A percentile compares a stretch with the other conserved stretches of the same genome.
Evolutionary conservation across 768 basidiomycete genomes (phyloP).

Genomic region (Strobilomyces echinocephalus): DNA sequence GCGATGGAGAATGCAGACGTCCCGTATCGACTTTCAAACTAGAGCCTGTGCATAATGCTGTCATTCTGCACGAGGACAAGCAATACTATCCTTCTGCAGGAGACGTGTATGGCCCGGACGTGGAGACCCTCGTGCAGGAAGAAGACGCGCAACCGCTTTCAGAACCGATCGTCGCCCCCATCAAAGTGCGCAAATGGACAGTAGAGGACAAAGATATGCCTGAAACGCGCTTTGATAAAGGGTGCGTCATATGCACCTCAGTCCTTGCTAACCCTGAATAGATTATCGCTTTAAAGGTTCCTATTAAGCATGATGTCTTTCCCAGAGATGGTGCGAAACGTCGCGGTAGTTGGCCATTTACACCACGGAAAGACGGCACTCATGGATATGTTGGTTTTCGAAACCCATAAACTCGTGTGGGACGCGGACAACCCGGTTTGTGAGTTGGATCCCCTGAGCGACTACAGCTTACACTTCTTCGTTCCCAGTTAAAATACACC

Average conservation of each 20-base stretch:
- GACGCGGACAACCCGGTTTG: slow-evolving; percentile 85
- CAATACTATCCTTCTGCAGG: slow-evolving; percentile 93
- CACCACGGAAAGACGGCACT: slow-evolving; percentile 98
- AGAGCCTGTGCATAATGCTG: slow-evolving; percentile 79
- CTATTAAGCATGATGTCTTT: slow-evolving; percentile 86
- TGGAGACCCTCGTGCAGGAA: slow-evolving; percentile 96
- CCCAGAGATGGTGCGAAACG: slow-evolving; percentile 94
- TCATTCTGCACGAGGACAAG: slow-evolving; percentile 94
- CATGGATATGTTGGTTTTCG: slow-evolving; percentile 95
- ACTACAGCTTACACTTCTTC: slow-evolving; percentile 19
- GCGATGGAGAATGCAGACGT: neutral
- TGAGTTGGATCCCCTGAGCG: slow-evolving; percentile 16
- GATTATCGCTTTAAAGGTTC: slow-evolving; percentile 52
- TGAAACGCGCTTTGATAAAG: slow-evolving; percentile 95
- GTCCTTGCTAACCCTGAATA: slow-evolving; percentile 4
- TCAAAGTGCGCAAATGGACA: slow-evolving; percentile 92
- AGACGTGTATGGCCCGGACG: slow-evolving; percentile 89
- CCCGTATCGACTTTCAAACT: slow-evolving; percentile 11
- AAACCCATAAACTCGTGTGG: slow-evolving; percentile 94
- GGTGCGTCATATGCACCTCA: slow-evolving; percentile 46
- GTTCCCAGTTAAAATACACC: slow-evolving; percentile 79
- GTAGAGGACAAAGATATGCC: slow-evolving; percentile 96
- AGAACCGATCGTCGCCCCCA: slow-evolving; percentile 92
- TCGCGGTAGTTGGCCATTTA: slow-evolving; percentile 92
- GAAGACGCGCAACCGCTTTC: slow-evolving; percentile 95